Conservation (phyloP, 2,329 filamentous ascomycete genomes). For the Beauveria medogensis region DNA sequence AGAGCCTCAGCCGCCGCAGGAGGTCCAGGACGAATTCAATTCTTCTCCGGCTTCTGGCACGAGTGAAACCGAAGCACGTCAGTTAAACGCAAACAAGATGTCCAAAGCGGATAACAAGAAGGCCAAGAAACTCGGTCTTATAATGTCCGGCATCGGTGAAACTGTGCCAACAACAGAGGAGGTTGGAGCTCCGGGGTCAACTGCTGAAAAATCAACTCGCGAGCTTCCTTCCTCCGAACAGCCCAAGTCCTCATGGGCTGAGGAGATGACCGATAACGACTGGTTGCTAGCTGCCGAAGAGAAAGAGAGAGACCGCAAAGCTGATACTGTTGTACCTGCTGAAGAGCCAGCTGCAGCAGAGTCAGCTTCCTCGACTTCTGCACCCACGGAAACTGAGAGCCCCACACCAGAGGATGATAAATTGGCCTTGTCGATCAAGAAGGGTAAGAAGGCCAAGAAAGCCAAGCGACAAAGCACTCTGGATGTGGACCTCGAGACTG, state of each 20-base stretch:
- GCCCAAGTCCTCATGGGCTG: constrained; percentile 12
- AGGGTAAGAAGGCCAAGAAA: constrained; percentile 35
- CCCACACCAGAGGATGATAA: constrained; percentile 16
- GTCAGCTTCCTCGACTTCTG: neutral
- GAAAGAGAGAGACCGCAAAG: neutral
- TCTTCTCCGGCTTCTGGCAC: neutral
- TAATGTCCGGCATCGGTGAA: neutral
- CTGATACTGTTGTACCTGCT: neutral
- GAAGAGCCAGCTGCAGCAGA: neutral
- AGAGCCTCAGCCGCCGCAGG: neutral
- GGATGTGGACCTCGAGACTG: neutral
- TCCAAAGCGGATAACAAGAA: constrained; percentile 30
- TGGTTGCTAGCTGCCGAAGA: neutral
- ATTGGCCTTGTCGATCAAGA: constrained; percentile 30
- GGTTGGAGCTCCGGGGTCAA: neutral
- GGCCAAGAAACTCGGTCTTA: constrained; percentile 23
- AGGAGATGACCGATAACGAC: constrained; percentile 12
- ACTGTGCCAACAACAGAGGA: constrained; percentile 5
- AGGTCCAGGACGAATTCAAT: neutral
- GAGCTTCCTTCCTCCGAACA: neutral
- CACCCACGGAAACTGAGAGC: neutral
- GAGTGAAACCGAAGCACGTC: neutral
- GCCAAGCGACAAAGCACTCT: constrained; percentile 15
- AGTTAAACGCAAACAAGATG: constrained; percentile 15
- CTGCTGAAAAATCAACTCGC: neutral